These are phyloP conservation scores for Acacia acuminata DNA, from an alignment of 306 rosid genomes.

Conservation along the genomic window DNA sequence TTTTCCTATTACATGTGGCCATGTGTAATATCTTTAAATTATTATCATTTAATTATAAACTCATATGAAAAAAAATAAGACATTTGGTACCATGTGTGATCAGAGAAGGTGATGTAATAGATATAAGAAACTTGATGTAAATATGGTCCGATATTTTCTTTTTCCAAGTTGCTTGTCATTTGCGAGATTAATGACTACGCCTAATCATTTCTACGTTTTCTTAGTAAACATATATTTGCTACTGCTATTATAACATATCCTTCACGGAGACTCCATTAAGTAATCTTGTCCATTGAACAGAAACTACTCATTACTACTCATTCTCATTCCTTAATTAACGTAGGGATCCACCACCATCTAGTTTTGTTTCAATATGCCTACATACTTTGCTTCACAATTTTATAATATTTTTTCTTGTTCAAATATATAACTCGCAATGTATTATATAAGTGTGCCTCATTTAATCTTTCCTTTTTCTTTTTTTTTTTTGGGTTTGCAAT, in stretches of 20 bases:
- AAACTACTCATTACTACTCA: slow-evolving; percentile 22
- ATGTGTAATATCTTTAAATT: too few species aligned
- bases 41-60: too few species aligned
- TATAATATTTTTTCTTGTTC: not conserved
- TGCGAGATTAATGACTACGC: slow-evolving; percentile 19
- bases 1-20: too few species aligned
- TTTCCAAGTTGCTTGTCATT: slow-evolving; percentile 17
- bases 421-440: not conserved
- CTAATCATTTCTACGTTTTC: not conserved
- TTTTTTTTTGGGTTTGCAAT: not conserved
- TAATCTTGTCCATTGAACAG: not conserved
- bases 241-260: not conserved
- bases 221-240: not conserved
- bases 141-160: too few species aligned
- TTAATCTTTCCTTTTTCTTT: not conserved
- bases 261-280: not conserved
- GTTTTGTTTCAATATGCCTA: not conserved
- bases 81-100: too few species aligned
- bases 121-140: too few species aligned
- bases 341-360: not conserved
- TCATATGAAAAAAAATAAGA: too few species aligned
- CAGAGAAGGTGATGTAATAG: too few species aligned
- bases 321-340: not conserved
- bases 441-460: not conserved
- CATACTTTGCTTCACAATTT: not conserved